phyloP scores from a whole-genome alignment of 176 grass and related monocot species.

The Oryza officinalis region DNA sequence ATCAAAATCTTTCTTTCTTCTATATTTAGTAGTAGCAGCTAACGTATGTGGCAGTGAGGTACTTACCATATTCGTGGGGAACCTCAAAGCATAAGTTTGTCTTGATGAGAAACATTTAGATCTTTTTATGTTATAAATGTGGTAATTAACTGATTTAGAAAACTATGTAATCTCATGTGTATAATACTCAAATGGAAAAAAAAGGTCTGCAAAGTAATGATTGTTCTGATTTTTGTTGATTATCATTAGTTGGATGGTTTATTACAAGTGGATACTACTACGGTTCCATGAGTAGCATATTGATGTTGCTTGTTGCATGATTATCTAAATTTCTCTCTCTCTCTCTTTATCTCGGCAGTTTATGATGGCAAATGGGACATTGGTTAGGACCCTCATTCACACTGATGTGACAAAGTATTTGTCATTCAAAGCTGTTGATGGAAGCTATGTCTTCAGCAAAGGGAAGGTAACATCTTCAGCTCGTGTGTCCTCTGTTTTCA shows the following conservation, averaged over 20 bases:
- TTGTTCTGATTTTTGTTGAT: slow-evolving; percentile 7
- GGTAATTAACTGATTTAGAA: not conserved
- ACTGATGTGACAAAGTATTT: slow-evolving; percentile 90
- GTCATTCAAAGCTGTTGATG: slow-evolving; percentile 92
- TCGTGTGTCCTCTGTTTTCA: slow-evolving; percentile 7
- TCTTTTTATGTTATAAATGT: not conserved
- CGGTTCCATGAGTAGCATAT: not conserved
- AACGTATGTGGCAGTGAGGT: not conserved
- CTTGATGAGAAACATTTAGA: slow-evolving; percentile 4
- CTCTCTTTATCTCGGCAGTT: slow-evolving; percentile 53
- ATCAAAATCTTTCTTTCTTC: slow-evolving; percentile 27
- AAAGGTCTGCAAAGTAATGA: not conserved
- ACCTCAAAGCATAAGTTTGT: slow-evolving; percentile 31
- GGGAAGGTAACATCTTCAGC: slow-evolving; percentile 62
- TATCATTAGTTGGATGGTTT: not conserved
- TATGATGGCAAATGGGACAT: slow-evolving; percentile 96
- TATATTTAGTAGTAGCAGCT: not conserved
- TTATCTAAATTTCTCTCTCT: too few species aligned
- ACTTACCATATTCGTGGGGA: not conserved
- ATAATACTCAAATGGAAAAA: not conserved
- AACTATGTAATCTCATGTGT: slow-evolving; percentile 11
- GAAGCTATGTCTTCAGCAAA: slow-evolving; percentile 92
- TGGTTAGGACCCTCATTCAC: slow-evolving; percentile 86
- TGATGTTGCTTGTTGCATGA: not conserved
- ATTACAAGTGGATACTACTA: not conserved